Evolutionary conservation across 371 early-diverging fungal species (phyloP), one percentile per base, ranked within the genome.

Genomic region (Thermomucor indicae-seudaticae): DNA sequence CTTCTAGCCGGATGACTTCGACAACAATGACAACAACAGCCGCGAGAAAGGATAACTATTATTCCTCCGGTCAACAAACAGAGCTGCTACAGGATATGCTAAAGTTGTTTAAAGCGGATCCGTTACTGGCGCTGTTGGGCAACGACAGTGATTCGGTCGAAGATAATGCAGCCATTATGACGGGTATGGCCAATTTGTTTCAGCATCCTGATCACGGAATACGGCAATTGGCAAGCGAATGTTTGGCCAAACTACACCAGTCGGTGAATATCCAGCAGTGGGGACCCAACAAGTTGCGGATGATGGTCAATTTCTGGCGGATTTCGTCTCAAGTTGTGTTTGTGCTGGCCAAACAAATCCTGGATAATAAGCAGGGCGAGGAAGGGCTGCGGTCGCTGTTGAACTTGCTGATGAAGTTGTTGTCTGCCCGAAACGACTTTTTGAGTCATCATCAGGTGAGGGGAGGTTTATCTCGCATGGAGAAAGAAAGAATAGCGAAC

Each of bases 71-170:
- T 28, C 43, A 52, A 58, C 49, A 83, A 64, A 47, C 79, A 16
- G 91, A 91, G 47, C 59, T 92, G 5, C 58, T 91, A 2, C 49
- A 79, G 32, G 77, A 78, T 45, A 68, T 90, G 31, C 70, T 92
- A 25, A 79, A 79, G 54, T 72, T 86, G 50, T 92, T 86, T 60
- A 66, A 75, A 30, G 68, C 64, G 14, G 86, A 86, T 59, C 86
- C 89, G 1, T 45, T 73, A 23, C 57, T 90, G 42, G 86, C 84
- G 6, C 67, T 88, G 22, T 65, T 75, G 57, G 63, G 68, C 19
- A 46, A 61, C 14, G 65, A 60, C 25, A 19, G 19, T 7, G 65
- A 64, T 40, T 48, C 62, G 12, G 59, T 64, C 14, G 86, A 89
- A 23, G 85, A 87, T 49, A 83, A 85, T 51, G 64, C 74, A 31